These are phyloP conservation scores for Juncus inflexus DNA, from an alignment of 176 grass and related monocot species.

Conservation along the genomic window DNA sequence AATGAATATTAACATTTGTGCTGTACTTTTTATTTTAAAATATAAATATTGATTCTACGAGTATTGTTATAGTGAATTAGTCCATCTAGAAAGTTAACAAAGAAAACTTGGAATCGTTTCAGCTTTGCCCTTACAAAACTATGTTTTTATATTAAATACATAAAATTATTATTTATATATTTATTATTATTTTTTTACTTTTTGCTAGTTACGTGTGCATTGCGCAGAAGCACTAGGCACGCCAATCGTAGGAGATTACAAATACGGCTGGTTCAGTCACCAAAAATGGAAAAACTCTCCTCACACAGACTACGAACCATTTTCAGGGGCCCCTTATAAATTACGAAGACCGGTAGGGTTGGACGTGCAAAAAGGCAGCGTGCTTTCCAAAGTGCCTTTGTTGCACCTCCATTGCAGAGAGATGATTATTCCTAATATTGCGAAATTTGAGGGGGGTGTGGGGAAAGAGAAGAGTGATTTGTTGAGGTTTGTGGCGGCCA, in stretches of 20 bases:
- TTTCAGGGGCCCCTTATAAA: slow-evolving; percentile 59
- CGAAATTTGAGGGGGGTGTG: slow-evolving; percentile 45
- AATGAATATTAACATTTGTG: too few relatives aligned
- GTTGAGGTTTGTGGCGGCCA: slow-evolving; percentile 47
- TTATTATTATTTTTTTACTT: neutral
- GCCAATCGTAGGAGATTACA: slow-evolving; percentile 79
- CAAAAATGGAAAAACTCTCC: slow-evolving; percentile 68
- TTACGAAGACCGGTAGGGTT: slow-evolving; percentile 57
- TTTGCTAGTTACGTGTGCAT: slow-evolving; percentile 64
- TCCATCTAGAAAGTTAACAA: too few relatives aligned
- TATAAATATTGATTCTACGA: too few relatives aligned
- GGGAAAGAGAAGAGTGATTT: slow-evolving; percentile 57
- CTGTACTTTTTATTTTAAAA: too few relatives aligned
- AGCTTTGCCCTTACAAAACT: too few relatives aligned
- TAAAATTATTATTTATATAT: neutral
- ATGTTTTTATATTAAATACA: neutral
- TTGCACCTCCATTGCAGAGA: slow-evolving; percentile 87
- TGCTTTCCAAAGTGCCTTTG: slow-evolving; percentile 69
- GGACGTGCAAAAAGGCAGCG: slow-evolving; percentile 80
- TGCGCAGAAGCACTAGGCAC: slow-evolving; percentile 82
- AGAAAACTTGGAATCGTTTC: too few relatives aligned
- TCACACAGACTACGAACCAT: slow-evolving; percentile 49
- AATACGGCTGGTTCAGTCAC: slow-evolving; percentile 82
- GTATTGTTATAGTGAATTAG: too few relatives aligned
- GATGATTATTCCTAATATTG: slow-evolving; percentile 77